These are phyloP conservation scores for Cryphonectria parasitica DNA, from an alignment of 2,329 filamentous ascomycete species.

Conservation along the genomic window DNA sequence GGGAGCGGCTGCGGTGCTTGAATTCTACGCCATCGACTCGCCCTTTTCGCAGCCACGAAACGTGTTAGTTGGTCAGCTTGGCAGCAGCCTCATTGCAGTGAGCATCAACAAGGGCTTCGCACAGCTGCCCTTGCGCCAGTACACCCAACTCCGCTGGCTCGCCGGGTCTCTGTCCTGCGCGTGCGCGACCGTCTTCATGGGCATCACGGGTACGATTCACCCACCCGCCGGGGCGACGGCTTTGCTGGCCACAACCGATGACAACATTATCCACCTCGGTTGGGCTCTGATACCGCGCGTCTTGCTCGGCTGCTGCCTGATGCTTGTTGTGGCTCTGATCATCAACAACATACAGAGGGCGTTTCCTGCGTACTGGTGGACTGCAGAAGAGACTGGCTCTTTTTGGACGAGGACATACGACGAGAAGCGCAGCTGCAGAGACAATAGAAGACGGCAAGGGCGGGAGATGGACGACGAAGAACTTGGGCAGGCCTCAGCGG, in stretches of 20 bases:
- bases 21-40: slow-evolving; percentile 73
- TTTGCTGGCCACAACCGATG: slow-evolving; percentile 66
- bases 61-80: slow-evolving; percentile 67
- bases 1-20: slow-evolving; percentile 76
- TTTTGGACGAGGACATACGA: slow-evolving; percentile 29
- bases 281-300: slow-evolving; percentile 71
- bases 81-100: slow-evolving; percentile 65
- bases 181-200: slow-evolving; percentile 66
- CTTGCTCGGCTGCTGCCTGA: slow-evolving; percentile 61
- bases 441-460: background rate
- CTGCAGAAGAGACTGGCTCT: slow-evolving; percentile 44
- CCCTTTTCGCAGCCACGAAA: slow-evolving; percentile 76
- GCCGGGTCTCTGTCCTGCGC: slow-evolving; percentile 69
- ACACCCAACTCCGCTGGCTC: slow-evolving; percentile 62
- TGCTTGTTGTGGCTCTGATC: slow-evolving; percentile 65
- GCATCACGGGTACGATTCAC: slow-evolving; percentile 71
- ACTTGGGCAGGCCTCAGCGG: background rate
- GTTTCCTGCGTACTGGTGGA: slow-evolving; percentile 76
- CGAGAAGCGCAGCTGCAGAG: background rate
- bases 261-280: slow-evolving; percentile 58
- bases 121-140: slow-evolving; percentile 43
- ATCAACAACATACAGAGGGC: slow-evolving; percentile 71
- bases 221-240: slow-evolving; percentile 77
- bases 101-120: slow-evolving; percentile 68
- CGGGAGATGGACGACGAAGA: background rate